These are phyloP conservation scores for Phyllosticta ampelicida DNA, from an alignment of 2,329 filamentous ascomycete species.

Conservation along the genomic window DNA sequence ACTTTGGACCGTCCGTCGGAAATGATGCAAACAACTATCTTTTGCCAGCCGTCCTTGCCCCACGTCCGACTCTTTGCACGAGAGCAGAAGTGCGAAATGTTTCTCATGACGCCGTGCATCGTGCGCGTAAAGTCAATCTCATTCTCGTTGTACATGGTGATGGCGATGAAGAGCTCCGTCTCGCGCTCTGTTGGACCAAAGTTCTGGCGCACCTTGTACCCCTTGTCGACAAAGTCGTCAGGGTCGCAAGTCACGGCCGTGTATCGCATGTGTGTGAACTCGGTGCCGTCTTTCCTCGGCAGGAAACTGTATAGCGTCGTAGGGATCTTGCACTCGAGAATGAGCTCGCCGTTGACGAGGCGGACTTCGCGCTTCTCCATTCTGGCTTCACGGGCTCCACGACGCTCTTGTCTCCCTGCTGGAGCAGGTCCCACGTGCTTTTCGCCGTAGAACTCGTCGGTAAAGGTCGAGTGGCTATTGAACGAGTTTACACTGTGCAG, in stretches of 20 bases:
- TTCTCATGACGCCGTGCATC: conserved; percentile 98
- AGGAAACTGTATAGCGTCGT: conserved; percentile 97
- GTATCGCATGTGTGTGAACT: conserved; percentile 98
- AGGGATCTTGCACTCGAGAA: conserved; percentile 97
- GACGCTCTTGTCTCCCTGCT: conserved; percentile 71
- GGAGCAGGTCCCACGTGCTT: conserved; percentile 85
- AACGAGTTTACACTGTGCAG: conserved; percentile 55
- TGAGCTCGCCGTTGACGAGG: conserved; percentile 93
- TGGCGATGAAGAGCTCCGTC: conserved; percentile 90
- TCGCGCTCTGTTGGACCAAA: conserved; percentile 75
- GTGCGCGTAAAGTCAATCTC: conserved; percentile 94
- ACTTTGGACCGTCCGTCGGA: conserved; percentile 91
- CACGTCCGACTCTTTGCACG: conserved; percentile 86
- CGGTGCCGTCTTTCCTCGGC: conserved; percentile 80
- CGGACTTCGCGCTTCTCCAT: conserved; percentile 90
- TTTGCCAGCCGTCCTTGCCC: conserved; percentile 97
- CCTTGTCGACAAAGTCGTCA: conserved; percentile 78
- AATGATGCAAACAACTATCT: conserved; percentile 96
- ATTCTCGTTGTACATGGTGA: conserved; percentile 99
- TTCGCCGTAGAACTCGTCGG: conserved; percentile 40
- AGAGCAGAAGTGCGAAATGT: conserved; percentile 92
- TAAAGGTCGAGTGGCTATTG: conserved; percentile 49
- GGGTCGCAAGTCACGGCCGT: conserved; percentile 97
- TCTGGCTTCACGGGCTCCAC: conserved; percentile 76
- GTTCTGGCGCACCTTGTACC: conserved; percentile 87